Percentiles rank a stretch among this genome's conserved stretches.
Conservation (phyloP, 768 basidiomycete species). For the Pleurotus salmoneostramineus region DNA sequence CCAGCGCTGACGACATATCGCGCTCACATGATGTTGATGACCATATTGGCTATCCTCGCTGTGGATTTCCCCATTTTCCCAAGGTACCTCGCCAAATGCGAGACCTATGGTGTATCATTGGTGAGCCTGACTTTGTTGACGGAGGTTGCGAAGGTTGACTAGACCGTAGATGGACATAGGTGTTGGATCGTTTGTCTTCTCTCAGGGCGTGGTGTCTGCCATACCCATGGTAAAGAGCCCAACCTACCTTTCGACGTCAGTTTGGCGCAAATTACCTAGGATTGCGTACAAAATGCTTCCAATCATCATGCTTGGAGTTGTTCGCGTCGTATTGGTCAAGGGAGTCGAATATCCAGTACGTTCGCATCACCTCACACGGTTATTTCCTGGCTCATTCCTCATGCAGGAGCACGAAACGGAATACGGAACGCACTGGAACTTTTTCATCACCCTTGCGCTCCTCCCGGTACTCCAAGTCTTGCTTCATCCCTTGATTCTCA, state of each 20-base stretch:
- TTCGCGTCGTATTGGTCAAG: constrained; percentile 84
- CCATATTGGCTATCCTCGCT: constrained; percentile 85
- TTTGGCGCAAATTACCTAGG: constrained; percentile 45
- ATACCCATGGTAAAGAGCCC: constrained; percentile 72
- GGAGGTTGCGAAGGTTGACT: no score
- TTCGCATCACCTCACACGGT: not conserved
- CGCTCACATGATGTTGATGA: constrained; percentile 95
- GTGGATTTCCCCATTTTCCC: constrained; percentile 97
- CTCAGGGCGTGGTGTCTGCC: constrained; percentile 90
- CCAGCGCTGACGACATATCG: constrained; percentile 85
- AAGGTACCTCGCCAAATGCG: constrained; percentile 83
- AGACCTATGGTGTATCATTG: constrained; percentile 92
- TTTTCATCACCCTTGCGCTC: constrained; percentile 89
- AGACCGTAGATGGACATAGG: constrained; percentile 88
- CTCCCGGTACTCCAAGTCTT: constrained; percentile 70
- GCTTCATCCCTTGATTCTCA: constrained; percentile 61
- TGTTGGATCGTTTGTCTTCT: constrained; percentile 96
- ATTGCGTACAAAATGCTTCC: constrained; percentile 61
- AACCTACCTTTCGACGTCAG: constrained; percentile 41
- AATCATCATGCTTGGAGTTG: constrained; percentile 65
- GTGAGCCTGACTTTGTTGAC: constrained; percentile 38
- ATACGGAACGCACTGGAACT: constrained; percentile 98
- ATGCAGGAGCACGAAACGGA: constrained; percentile 88
- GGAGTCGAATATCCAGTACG: constrained; percentile 90
- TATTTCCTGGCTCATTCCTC: not conserved